Base-by-base conservation (phyloP, 305 asterid species). In the Solanum hybrid region DNA sequence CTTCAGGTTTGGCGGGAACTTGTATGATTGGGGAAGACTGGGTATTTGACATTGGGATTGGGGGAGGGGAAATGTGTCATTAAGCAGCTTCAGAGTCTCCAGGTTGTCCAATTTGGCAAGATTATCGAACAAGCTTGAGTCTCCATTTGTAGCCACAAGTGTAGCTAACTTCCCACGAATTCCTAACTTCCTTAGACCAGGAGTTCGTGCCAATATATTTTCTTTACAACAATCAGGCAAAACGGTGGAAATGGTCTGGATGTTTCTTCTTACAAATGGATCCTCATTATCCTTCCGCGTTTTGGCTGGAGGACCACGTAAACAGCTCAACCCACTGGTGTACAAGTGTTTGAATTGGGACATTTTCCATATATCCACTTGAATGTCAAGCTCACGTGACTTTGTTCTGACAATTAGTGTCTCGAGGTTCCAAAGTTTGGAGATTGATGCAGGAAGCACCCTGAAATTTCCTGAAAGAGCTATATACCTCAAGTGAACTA, bases 131-230 rank as follows among this genome's bases (percentile, higher is more conserved):
- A 89, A 72, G 42, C 82, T 85, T 36, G 75, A 71, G 26, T 89
- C 89, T 82, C 38, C 78, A 42, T 45, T 81, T 42, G 71, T 6
- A 35, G 34, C 88, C 38, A 89, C 81, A 29, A 89, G 90, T 10
- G 37, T 64, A 13, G 56, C 56, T 22, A 90, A 24, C 78, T 88
- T 86, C 19, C 92, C 92, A 27, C 91, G 89, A 72, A 90, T 88
- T 26, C 93, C 91, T n/a, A 92, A 86, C 85, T 92, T 92, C 85
- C 82, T 89, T 40, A 92, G 88, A 86, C 89, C 88, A 24, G 93
- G 93, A 72, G 91, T 89, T 87, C 92, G 80, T 9, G 90, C 90
- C 45, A 92, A 76, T 42, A 92, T 88, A 77, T 90, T 88, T 56
- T 90, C 89, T 24, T 85, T 89, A 86, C 93, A 92, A 79, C 91